Evolutionary conservation across 1,284 basidiomycete genomes (phyloP), one percentile per base, ranked within the genome.

Genomic region (Cutaneotrichosporon arboriforme): DNA sequence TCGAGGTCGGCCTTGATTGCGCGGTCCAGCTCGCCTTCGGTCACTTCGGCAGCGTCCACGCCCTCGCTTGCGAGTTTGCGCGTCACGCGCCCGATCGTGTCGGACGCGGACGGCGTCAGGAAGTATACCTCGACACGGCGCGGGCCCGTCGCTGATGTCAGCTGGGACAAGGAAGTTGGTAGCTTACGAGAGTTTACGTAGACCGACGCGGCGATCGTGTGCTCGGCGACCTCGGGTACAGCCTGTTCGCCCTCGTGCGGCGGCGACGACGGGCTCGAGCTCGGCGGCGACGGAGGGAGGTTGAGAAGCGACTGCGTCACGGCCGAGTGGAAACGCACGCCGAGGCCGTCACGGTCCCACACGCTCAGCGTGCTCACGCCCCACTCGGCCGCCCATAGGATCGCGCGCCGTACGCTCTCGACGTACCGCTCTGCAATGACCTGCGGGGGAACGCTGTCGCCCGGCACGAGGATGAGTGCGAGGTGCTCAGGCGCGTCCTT

Each of bases 361-460:
- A 73, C 45, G 8, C 65, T 67, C 12, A 73, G 38, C 39, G 67
- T 63, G 4, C 26, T 15, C 2, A 71, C 58, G 4, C 67, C 70
- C 39, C 55, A 57, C 26, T 65, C 65, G 2, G 53, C 61, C 0
- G 66, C 65, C 63, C 65, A 69, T 15, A 59, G 54, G 5, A 67
- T 57, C 0, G 49, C 56, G 22, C 65, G 54, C 20, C 57, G 51
- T 4, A 68, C 59, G 40, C 64, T 66, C 52, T 63, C 58, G 10
- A 64, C 40, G 43, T 51, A 59, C 13, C 57, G 57, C 34, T 53
- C 54, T 0, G 42, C 51, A 15, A 49, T 46, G 35, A 51, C 23
- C 23, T 40, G 34, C 15, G 48, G 40, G 7, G 49, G 37, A 8
- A 36, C 45, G 15, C 42, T 39, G 17, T 54, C 57, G 8, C 34